Evolutionary conservation across 768 basidiomycete genomes (phyloP).

Genomic region (Tricholoma flavovirens): DNA sequence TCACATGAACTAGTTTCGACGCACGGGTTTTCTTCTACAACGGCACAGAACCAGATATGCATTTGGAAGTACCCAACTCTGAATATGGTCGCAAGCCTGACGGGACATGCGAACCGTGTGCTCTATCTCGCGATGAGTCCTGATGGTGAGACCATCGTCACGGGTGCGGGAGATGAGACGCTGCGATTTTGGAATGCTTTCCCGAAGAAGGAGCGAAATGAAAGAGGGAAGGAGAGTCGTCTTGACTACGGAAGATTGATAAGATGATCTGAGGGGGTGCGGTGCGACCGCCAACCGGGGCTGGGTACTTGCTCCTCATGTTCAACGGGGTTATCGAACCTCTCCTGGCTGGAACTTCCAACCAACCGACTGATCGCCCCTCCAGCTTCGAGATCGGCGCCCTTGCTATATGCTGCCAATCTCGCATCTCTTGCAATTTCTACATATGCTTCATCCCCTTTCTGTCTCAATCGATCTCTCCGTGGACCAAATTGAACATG

Average conservation of each 20-base stretch:
- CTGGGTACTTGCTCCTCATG: background rate
- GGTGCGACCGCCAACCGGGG: background rate
- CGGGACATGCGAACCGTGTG: conserved; percentile 93
- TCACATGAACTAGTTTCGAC: conserved; percentile 98
- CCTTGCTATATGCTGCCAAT: background rate
- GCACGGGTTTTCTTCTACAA: conserved; percentile 91
- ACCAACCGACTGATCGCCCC: background rate
- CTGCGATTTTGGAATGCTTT: conserved; percentile 98
- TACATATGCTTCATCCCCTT: background rate
- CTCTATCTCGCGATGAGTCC: conserved; percentile 97
- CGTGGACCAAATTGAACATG: background rate
- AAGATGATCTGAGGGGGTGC: conserved; percentile 5
- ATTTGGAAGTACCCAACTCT: conserved; percentile 93
- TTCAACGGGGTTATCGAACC: background rate
- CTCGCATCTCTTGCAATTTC: background rate
- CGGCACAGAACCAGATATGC: conserved; percentile 93
- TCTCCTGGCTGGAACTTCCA: background rate
- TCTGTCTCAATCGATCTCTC: background rate
- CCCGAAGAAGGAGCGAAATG: conserved; percentile 56
- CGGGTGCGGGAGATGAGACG: conserved; percentile 97
- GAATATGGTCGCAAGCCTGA: conserved; percentile 90
- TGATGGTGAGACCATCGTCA: conserved; percentile 96
- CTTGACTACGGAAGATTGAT: conserved; percentile 51
- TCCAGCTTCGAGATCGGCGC: background rate
- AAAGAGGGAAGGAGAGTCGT: conserved; percentile 35